These are phyloP conservation scores for Aureobasidium sp. DNA, from an alignment of 2,329 filamentous ascomycete genomes.

Conservation along the genomic window DNA sequence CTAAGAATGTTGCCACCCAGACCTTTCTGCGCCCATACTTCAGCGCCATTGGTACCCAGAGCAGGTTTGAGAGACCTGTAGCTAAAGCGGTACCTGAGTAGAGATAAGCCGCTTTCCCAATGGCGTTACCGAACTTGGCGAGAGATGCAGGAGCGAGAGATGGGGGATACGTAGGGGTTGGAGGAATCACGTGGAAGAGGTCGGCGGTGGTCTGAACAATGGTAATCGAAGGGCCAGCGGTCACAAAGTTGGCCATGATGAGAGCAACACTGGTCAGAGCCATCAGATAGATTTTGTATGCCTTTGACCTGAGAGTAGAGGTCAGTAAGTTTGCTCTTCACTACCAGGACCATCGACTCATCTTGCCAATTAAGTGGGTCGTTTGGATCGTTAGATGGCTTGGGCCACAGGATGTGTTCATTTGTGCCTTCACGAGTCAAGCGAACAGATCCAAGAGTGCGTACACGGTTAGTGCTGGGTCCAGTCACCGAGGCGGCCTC, in stretches of 20 bases:
- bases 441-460: not conserved
- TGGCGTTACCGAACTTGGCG: not conserved
- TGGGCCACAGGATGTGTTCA: not conserved
- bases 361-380: not conserved
- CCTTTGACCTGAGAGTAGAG: slow-evolving; percentile 31
- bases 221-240: slow-evolving; percentile 60
- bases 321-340: too few species aligned
- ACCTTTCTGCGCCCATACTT: not conserved
- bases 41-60: not conserved
- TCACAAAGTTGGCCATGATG: slow-evolving; percentile 63
- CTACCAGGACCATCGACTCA: too few species aligned
- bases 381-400: not conserved
- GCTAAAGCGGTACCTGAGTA: not conserved
- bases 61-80: not conserved
- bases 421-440: not conserved
- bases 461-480: too few species aligned
- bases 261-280: slow-evolving; percentile 58
- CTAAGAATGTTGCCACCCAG: not conserved
- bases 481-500: too few species aligned
- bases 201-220: slow-evolving; percentile 52
- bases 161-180: not conserved
- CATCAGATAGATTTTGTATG: slow-evolving; percentile 58
- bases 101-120: not conserved
- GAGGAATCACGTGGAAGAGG: slow-evolving; percentile 34
- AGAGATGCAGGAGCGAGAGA: too few species aligned